Conservation (phyloP, 129 eudicot species). For the Chrysanthemum lavandulifolium region DNA sequence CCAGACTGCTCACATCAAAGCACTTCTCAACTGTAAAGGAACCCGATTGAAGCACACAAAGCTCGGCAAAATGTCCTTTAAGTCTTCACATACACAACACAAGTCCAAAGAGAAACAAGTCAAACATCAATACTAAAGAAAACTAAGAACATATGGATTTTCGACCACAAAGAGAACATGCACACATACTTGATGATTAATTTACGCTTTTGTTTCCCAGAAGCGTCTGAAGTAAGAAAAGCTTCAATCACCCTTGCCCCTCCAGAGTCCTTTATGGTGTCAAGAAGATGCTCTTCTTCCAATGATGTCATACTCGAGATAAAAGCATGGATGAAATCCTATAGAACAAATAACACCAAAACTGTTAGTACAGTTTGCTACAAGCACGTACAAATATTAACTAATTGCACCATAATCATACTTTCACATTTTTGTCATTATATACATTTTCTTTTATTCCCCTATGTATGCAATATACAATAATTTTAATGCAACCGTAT, state of each 20-base stretch:
- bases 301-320: conserved; percentile 77
- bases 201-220: conserved; percentile 76
- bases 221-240: conserved; percentile 75
- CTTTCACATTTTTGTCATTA: too few relatives aligned
- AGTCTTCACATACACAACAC: conserved; percentile 42
- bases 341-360: conserved; percentile 26
- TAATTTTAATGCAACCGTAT: too few relatives aligned
- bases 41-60: conserved; percentile 71
- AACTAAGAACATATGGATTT: background rate
- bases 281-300: conserved; percentile 64
- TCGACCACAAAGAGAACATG: background rate
- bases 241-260: conserved; percentile 98
- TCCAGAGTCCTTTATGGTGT: conserved; percentile 66
- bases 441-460: too few relatives aligned
- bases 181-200: conserved; percentile 66
- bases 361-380: background rate
- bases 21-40: conserved; percentile 85
- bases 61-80: conserved; percentile 89
- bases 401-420: background rate
- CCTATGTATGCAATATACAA: too few relatives aligned
- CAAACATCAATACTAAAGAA: background rate
- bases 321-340: conserved; percentile 81
- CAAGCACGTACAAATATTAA: background rate
- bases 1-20: conserved; percentile 58
- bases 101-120: background rate